Evolutionary conservation across 805 yeast genomes (phyloP).

Genomic region (Debaryomyces tyrocola): DNA sequence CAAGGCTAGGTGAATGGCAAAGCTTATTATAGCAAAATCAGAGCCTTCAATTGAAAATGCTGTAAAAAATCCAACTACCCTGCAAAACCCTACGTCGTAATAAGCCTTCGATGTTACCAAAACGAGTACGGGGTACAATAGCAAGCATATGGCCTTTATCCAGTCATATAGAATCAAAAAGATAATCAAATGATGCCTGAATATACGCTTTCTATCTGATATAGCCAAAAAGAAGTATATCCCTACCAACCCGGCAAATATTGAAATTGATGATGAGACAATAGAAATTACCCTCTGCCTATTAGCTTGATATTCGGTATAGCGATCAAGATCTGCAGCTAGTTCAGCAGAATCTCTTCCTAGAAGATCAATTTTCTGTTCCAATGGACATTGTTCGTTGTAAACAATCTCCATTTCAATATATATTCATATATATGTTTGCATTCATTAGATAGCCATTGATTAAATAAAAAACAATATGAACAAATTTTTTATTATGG

Average conservation of each 20-base stretch:
- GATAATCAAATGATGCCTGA: conserved; percentile 69
- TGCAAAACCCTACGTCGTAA: conserved; percentile 51
- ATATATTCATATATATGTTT: too few relatives aligned
- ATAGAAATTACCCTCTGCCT: conserved; percentile 11
- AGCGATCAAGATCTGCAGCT: conserved; percentile 1
- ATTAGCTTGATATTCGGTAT: neutral
- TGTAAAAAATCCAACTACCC: conserved; percentile 77
- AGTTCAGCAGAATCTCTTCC: too few relatives aligned
- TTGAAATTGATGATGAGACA: conserved; percentile 23
- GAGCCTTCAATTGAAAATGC: conserved; percentile 82
- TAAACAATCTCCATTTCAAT: too few relatives aligned
- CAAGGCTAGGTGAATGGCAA: conserved; percentile 80
- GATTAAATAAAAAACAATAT: too few relatives aligned
- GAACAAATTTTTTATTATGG: too few relatives aligned
- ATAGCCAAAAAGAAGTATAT: conserved; percentile 56
- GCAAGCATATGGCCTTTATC: conserved; percentile 64
- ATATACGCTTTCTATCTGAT: conserved; percentile 60
- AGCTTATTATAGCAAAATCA: conserved; percentile 78
- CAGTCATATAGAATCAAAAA: conserved; percentile 70
- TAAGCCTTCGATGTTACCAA: conserved; percentile 43
- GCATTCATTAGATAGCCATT: too few relatives aligned
- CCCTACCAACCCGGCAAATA: conserved; percentile 46
- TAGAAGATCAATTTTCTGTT: too few relatives aligned
- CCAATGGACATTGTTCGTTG: too few relatives aligned
- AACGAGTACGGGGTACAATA: conserved; percentile 68